Conservation (phyloP, 257 asterid species). For the Salvia hispanica region DNA sequence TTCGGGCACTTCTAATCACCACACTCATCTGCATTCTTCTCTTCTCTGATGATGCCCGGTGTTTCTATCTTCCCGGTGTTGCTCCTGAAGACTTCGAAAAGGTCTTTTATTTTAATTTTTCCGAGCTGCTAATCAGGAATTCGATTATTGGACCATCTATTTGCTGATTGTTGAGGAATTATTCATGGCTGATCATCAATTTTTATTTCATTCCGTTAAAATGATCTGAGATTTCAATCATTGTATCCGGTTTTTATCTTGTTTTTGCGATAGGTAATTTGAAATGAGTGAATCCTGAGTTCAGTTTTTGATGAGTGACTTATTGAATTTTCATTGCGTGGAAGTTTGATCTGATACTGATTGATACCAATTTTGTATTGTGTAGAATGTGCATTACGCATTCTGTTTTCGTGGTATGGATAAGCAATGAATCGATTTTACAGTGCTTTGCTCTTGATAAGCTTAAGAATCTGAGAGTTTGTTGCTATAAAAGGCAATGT, state of each 20-base stretch:
- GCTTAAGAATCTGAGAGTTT: not conserved
- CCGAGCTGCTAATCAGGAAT: not conserved
- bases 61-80: conserved; percentile 82
- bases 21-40: conserved; percentile 41
- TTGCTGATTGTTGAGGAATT: not conserved
- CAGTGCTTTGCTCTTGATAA: not conserved
- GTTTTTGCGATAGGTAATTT: conserved; percentile 1
- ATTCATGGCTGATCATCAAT: not conserved
- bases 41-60: conserved; percentile 42
- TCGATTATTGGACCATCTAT: conserved; percentile 1
- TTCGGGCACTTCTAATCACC: conserved; percentile 29
- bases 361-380: not conserved
- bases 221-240: conserved; percentile 29
- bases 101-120: conserved; percentile 37
- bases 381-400: no score
- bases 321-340: not conserved
- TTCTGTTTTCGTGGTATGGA: not conserved
- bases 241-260: not conserved
- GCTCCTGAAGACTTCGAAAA: conserved; percentile 71
- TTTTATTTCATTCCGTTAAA: conserved; percentile 20
- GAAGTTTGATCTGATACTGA: not conserved
- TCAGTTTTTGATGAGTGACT: conserved; percentile 7
- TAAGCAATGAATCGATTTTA: not conserved
- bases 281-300: conserved; percentile 9
- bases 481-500: conserved; percentile 18